phyloP scores from a whole-genome alignment of 495 filamentous ascomycete genomes.

The Parachaetomium inaequale region DNA sequence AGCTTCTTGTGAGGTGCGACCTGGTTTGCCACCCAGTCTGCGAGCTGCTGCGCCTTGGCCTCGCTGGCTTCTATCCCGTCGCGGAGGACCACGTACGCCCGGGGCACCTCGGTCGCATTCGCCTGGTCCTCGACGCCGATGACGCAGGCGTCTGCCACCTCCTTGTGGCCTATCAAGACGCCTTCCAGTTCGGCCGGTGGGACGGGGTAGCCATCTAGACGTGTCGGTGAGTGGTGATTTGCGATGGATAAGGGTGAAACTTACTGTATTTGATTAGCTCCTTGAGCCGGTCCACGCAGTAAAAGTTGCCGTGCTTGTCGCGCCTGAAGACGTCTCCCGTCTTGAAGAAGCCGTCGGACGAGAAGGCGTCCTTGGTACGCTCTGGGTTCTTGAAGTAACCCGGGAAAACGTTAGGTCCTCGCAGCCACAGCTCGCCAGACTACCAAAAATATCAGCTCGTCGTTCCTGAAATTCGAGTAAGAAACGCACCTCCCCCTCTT shows the following conservation, averaged over 20 bases:
- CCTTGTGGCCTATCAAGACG: slow-evolving; percentile 63
- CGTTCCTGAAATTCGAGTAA: not conserved
- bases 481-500: slow-evolving; percentile 40
- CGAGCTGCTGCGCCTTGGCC: slow-evolving; percentile 58
- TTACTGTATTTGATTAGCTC: slow-evolving; percentile 83
- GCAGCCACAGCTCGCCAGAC: slow-evolving; percentile 71
- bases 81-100: slow-evolving; percentile 73
- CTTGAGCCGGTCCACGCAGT: slow-evolving; percentile 80
- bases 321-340: slow-evolving; percentile 70
- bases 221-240: not conserved
- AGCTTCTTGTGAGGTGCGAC: slow-evolving; percentile 65
- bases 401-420: slow-evolving; percentile 72
- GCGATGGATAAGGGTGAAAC: not conserved
- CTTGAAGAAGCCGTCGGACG: slow-evolving; percentile 73
- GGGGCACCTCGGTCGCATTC: slow-evolving; percentile 74
- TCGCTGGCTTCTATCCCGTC: slow-evolving; percentile 47
- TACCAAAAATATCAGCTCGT: slow-evolving; percentile 25
- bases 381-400: slow-evolving; percentile 71
- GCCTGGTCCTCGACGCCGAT: slow-evolving; percentile 70
- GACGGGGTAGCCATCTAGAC: slow-evolving; percentile 73
- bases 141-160: slow-evolving; percentile 81
- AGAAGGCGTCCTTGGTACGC: slow-evolving; percentile 62
- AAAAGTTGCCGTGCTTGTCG: slow-evolving; percentile 53
- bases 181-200: slow-evolving; percentile 85
- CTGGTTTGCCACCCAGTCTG: slow-evolving; percentile 55